These are phyloP conservation scores for Candida sithepensis DNA, from an alignment of 805 yeast species.

Conservation along the genomic window DNA sequence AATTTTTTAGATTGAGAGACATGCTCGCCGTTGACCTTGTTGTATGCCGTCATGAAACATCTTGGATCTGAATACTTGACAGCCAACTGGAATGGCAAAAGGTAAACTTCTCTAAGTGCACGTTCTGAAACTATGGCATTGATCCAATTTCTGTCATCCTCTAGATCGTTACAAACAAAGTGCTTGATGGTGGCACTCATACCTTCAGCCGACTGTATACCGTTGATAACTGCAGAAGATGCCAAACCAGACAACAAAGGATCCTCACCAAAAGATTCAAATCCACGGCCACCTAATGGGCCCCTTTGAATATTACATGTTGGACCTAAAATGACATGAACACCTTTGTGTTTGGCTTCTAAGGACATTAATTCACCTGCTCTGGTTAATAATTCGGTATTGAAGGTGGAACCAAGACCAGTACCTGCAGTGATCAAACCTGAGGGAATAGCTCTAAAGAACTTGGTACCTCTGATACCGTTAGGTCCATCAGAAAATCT, in stretches of 20 bases:
- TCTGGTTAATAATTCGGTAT: conserved; percentile 35
- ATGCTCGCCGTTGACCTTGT: conserved; percentile 61
- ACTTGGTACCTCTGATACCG: conserved; percentile 44
- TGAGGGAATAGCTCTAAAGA: conserved; percentile 39
- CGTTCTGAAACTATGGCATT: conserved; percentile 52
- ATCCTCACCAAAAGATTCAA: conserved; percentile 21
- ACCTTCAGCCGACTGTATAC: conserved; percentile 46
- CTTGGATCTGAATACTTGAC: conserved; percentile 49
- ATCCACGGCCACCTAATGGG: conserved; percentile 39
- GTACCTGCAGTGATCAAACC: conserved; percentile 49
- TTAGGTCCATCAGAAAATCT: conserved; percentile 45
- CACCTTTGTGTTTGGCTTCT: conserved; percentile 44
- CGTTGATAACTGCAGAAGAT: conserved; percentile 49
- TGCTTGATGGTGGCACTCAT: conserved; percentile 61
- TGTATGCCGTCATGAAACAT: conserved; percentile 61
- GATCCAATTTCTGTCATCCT: conserved; percentile 48
- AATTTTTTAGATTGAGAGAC: conserved; percentile 45
- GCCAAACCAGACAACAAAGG: conserved; percentile 39
- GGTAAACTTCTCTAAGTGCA: conserved; percentile 62
- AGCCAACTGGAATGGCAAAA: conserved; percentile 65
- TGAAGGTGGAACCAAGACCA: conserved; percentile 43
- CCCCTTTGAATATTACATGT: conserved; percentile 40
- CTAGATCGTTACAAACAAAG: conserved; percentile 61
- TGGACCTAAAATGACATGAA: conserved; percentile 38
- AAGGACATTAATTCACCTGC: conserved; percentile 42